phyloP scores from a whole-genome alignment of 1,284 basidiomycete species.

The Grifola frondosa region DNA sequence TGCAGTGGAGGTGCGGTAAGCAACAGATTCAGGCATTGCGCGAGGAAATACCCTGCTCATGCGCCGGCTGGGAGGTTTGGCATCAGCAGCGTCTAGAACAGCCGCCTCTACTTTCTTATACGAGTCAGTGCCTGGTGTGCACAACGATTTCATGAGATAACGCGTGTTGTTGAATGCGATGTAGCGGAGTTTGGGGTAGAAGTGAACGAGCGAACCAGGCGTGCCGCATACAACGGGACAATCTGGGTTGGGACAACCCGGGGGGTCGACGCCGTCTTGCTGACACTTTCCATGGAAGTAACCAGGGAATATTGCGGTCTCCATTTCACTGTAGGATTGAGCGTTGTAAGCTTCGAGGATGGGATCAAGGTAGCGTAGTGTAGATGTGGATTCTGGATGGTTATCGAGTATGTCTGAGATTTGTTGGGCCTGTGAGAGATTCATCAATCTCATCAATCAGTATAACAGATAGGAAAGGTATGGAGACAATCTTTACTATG shows the following conservation, averaged over 20 bases:
- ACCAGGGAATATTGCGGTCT: slow-evolving; percentile 55
- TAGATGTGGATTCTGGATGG: slow-evolving; percentile 31
- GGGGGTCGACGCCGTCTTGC: slow-evolving; percentile 52
- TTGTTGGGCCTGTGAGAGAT: slow-evolving; percentile 35
- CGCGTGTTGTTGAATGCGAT: slow-evolving; percentile 52
- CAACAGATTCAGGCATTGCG: slow-evolving; percentile 2
- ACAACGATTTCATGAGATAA: slow-evolving; percentile 34
- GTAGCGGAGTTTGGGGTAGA: slow-evolving; percentile 48
- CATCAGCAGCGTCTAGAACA: slow-evolving; percentile 34
- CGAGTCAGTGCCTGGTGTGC: slow-evolving; percentile 37
- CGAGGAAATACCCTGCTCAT: slow-evolving; percentile 8
- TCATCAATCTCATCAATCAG: too few relatives aligned
- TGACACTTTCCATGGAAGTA: slow-evolving; percentile 79
- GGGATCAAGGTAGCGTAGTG: slow-evolving; percentile 44
- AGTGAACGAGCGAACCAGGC: slow-evolving; percentile 74
- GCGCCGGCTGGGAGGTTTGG: slow-evolving; percentile 7
- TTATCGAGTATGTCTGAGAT: slow-evolving; percentile 35
- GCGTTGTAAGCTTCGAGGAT: slow-evolving; percentile 46
- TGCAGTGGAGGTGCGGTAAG: not conserved
- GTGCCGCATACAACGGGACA: slow-evolving; percentile 76
- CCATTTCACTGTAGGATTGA: slow-evolving; percentile 43
- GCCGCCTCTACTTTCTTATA: slow-evolving; percentile 42
- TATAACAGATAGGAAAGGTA: not conserved
- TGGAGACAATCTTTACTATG: slow-evolving; percentile 37
- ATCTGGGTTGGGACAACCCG: slow-evolving; percentile 74